These are phyloP conservation scores for Podosphaera xanthii DNA, from an alignment of 2,329 filamentous ascomycete species.

Conservation along the genomic window DNA sequence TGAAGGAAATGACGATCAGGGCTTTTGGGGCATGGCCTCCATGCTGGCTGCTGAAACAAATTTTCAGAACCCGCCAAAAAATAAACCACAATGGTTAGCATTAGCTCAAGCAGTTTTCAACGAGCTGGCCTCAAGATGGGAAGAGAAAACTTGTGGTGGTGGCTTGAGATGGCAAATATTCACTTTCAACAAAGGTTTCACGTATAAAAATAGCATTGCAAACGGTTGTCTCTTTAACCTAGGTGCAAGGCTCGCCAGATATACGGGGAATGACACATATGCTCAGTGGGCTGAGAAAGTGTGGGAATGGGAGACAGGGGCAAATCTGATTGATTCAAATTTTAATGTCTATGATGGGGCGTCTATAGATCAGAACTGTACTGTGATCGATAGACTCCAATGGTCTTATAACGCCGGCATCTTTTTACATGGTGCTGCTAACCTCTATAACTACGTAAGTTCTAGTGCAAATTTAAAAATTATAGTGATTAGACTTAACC, in stretches of 20 bases:
- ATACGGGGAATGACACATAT: constrained; percentile 60
- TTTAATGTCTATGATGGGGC: constrained; percentile 40
- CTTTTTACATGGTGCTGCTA: constrained; percentile 41
- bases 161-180: constrained; percentile 73
- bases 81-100: constrained; percentile 41
- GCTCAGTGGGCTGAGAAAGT: constrained; percentile 49
- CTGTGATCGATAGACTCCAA: constrained; percentile 32
- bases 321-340: constrained; percentile 33
- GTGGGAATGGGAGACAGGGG: constrained; percentile 44
- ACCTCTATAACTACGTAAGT: constrained; percentile 41
- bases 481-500: constrained; percentile 4
- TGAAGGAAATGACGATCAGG: constrained; percentile 53
- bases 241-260: constrained; percentile 44
- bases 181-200: constrained; percentile 58
- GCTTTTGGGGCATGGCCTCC: constrained; percentile 48
- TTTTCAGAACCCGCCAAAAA: constrained; percentile 30
- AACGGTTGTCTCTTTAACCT: constrained; percentile 38
- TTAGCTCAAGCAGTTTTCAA: constrained; percentile 65
- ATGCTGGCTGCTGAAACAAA: constrained; percentile 48
- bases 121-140: constrained; percentile 51
- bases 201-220: constrained; percentile 47
- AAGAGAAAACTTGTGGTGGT: constrained; percentile 41
- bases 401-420: constrained; percentile 50
- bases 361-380: constrained; percentile 31
- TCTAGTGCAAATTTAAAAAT: background rate